Conservation (phyloP, 352 stramenopile genomes). For the Phytophthora vignae region DNA sequence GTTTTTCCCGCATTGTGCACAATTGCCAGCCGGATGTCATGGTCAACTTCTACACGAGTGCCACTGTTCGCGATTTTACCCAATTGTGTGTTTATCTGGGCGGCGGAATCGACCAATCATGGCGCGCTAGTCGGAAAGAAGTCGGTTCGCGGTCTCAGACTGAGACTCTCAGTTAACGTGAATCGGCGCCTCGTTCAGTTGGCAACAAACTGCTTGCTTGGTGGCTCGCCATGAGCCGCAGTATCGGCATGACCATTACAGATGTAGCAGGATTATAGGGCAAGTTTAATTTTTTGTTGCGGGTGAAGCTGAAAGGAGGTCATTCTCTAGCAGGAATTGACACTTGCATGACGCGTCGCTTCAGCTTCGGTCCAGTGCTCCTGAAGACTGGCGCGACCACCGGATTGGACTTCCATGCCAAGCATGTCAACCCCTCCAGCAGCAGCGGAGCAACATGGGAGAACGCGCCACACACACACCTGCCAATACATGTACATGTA, state of each 20-base stretch:
- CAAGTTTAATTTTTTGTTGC: neutral
- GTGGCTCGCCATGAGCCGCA: neutral
- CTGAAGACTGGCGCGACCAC: neutral
- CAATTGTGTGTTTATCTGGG: neutral
- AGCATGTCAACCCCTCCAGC: neutral
- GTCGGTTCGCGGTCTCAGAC: constrained; percentile 3
- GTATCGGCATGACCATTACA: too few relatives aligned
- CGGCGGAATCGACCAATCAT: neutral
- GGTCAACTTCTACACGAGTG: constrained; percentile 3
- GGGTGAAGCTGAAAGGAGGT: neutral
- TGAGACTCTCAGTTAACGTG: too few relatives aligned
- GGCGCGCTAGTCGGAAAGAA: constrained; percentile 4
- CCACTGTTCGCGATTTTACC: constrained; percentile 3
- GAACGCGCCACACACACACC: too few relatives aligned
- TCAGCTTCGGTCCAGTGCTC: neutral
- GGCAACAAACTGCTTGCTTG: neutral
- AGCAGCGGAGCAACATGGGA: too few relatives aligned
- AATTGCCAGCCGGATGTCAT: neutral
- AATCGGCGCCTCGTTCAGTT: neutral
- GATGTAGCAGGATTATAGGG: too few relatives aligned
- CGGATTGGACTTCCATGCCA: neutral
- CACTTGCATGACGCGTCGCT: neutral
- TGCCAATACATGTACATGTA: too few relatives aligned
- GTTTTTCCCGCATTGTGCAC: too few relatives aligned
- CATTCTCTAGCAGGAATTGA: neutral